Evolutionary conservation across 495 filamentous ascomycete genomes (phyloP).

Genomic region (Recurvomyces mirabilis): DNA sequence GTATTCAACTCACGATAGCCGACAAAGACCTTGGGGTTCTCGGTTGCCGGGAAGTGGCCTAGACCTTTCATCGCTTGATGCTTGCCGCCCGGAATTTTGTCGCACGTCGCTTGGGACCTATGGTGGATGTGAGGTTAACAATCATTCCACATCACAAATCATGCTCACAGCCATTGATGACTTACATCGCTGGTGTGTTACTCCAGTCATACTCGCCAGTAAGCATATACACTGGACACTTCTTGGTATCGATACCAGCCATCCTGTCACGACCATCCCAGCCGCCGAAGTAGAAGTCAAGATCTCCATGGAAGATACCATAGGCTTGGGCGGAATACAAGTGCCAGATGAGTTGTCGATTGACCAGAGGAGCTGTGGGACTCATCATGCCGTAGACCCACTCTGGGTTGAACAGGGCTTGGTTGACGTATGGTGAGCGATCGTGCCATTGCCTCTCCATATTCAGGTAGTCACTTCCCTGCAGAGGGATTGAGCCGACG

Average conservation of each 20-base stretch:
- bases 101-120: conserved; percentile 30
- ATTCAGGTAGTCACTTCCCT: conserved; percentile 26
- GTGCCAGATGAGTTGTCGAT: conserved; percentile 35
- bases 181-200: conserved; percentile 34
- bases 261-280: conserved; percentile 34
- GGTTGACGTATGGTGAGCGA: conserved; percentile 22
- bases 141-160: too few species aligned
- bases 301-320: conserved; percentile 36
- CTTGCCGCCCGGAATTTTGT: conserved; percentile 33
- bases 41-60: conserved; percentile 33
- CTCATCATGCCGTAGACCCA: conserved; percentile 36
- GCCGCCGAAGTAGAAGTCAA: conserved; percentile 35
- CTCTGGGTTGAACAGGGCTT: conserved; percentile 33
- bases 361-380: conserved; percentile 29
- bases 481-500: conserved; percentile 32
- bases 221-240: conserved; percentile 36
- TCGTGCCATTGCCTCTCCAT: conserved; percentile 24
- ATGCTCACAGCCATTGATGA: too few species aligned
- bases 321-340: conserved; percentile 34
- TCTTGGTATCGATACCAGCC: conserved; percentile 30
- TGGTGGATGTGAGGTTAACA: too few species aligned
- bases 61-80: conserved; percentile 31
- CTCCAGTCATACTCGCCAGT: conserved; percentile 37
- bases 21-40: conserved; percentile 29
- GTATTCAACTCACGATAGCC: conserved; percentile 16